Evolutionary conservation across 177 flowering plant genomes (phyloP).

Genomic region (Vitis hybrid): DNA sequence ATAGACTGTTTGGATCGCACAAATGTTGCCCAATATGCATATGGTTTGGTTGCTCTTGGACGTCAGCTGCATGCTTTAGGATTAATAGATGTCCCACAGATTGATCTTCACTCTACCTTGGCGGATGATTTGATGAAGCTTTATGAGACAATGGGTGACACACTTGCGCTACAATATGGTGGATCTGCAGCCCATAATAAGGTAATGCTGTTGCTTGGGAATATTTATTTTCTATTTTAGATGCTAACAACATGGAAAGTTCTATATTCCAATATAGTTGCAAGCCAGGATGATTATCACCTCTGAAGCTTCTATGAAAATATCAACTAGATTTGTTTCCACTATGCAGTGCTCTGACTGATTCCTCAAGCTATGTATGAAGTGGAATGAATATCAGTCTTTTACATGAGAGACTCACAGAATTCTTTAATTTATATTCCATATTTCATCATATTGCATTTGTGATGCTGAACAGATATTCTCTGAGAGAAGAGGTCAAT

Average conservation of each 20-base stretch:
- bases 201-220: conserved; percentile 39
- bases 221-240: no score
- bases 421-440: no score
- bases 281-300: background rate
- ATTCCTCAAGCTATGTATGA: background rate
- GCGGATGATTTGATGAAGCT: conserved; percentile 67
- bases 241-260: background rate
- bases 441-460: background rate
- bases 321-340: background rate
- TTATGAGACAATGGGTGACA: conserved; percentile 95
- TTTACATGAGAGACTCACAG: background rate
- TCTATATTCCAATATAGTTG: background rate
- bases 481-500: conserved; percentile 86
- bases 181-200: conserved; percentile 99
- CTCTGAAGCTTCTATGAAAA: background rate
- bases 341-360: background rate
- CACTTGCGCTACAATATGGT: conserved; percentile 92
- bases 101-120: conserved; percentile 61
- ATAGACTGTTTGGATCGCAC: conserved; percentile 98
- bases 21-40: conserved; percentile 91
- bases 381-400: background rate
- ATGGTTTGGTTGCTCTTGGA: conserved; percentile 84
- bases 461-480: conserved; percentile 60
- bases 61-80: conserved; percentile 75
- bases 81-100: conserved; percentile 36